Evolutionary conservation across 192 early-diverging fungal species (phyloP).

Genomic region (Paraglomus brasilianum): DNA sequence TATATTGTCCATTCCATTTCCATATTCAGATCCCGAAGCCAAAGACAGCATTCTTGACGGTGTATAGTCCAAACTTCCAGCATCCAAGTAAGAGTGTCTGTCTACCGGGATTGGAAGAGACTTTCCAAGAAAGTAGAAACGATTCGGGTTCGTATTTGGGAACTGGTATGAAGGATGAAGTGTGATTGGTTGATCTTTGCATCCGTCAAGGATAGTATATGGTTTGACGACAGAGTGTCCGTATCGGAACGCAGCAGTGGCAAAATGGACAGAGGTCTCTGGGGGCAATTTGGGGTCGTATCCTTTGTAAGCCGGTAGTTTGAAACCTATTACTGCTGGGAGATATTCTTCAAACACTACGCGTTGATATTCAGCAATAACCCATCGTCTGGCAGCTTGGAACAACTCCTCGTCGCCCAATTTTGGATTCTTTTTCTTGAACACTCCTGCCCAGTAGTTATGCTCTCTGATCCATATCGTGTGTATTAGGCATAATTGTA

Average conservation of each 20-base stretch:
- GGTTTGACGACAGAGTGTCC: constrained; percentile 10
- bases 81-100: no score
- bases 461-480: constrained; percentile 19
- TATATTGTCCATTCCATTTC: constrained; percentile 15
- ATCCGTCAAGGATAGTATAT: constrained; percentile 15
- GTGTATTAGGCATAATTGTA: constrained; percentile 4
- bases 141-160: constrained; percentile 5
- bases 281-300: neutral
- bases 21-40: neutral
- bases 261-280: neutral
- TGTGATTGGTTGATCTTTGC: neutral
- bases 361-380: constrained; percentile 18
- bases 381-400: neutral
- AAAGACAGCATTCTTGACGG: constrained; percentile 5
- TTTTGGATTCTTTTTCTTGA: neutral
- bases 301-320: constrained; percentile 5
- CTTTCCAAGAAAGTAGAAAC: constrained; percentile 13
- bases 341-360: constrained; percentile 10
- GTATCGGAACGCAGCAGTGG: constrained; percentile 9
- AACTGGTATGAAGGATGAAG: neutral
- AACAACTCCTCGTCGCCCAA: constrained; percentile 8
- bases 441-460: neutral
- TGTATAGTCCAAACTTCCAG: neutral
- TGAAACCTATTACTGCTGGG: neutral
- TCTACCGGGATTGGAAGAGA: neutral